These are phyloP conservation scores for Pichia heedii DNA, from an alignment of 805 yeast genomes.

Conservation along the genomic window DNA sequence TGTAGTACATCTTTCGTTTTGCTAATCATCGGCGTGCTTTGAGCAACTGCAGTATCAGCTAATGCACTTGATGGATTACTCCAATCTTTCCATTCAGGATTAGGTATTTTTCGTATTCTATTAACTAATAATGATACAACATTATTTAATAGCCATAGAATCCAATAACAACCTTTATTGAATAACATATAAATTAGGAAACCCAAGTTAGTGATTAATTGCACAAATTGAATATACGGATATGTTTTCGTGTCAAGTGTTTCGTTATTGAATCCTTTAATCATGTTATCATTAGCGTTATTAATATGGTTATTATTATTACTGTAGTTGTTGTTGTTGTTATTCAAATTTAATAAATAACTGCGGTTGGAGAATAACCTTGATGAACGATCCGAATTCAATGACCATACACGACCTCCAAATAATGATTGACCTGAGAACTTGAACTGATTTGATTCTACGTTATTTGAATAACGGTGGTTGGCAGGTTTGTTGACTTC, in stretches of 20 bases:
- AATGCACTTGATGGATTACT: not conserved
- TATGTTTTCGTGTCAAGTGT: conserved; percentile 4
- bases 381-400: not conserved
- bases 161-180: conserved; percentile 20
- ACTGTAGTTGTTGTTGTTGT: not conserved
- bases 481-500: not conserved
- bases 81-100: conserved; percentile 14
- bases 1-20: not conserved
- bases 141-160: conserved; percentile 14
- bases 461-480: not conserved
- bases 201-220: conserved; percentile 17
- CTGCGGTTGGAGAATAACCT: not conserved
- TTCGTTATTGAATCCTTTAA: conserved; percentile 7
- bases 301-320: not conserved
- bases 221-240: not conserved
- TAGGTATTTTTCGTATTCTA: conserved; percentile 19
- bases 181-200: conserved; percentile 15
- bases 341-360: not conserved
- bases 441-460: not conserved
- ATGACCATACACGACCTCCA: conserved; percentile 4
- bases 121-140: conserved; percentile 10
- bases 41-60: not conserved
- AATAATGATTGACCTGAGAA: conserved; percentile 2
- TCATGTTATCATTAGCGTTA: not conserved
- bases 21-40: conserved; percentile 5